Evolutionary conservation across 23 red algal species (phyloP), one percentile per base, ranked within the genome.

Genomic region (Gracilariopsis chorda): DNA sequence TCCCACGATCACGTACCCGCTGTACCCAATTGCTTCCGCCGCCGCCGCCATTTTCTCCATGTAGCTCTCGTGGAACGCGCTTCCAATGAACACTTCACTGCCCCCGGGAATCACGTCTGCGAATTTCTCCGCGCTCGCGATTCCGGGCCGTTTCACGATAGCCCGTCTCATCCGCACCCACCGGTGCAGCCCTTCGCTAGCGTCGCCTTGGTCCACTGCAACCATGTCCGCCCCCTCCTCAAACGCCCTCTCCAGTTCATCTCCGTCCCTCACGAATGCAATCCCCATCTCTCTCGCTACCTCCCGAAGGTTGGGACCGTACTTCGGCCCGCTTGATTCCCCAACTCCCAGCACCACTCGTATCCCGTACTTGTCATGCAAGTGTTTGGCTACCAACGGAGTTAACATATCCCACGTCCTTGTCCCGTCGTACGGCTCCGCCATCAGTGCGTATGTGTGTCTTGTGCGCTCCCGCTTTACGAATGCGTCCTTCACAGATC

Each of bases 391-490:
- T 20, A 95, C 9, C 52, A 88, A 28, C 65, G 92, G 92, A 33
- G 82, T 95, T 2, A 95, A 29, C 55, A 95, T 14, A 16, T 82
- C 88, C 32, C 24, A 44, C 51, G 58, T 47, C 7, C 45, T 14
- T 14, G 68, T 64, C 25, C 92, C 92, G 43, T 95, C 92, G 82
- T 88, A 95, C 48, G 92, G 92, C 67, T 95, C 92, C 2, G 92
- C 78, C 27, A 95, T 63, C 20, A 80, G 84, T 20, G 64, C 83
- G 28, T 75, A 55, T 28, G 60, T 17, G 21, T 75, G 39, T 19
- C 24, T 11, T 19, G 24, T 19, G 33, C 63, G 40, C 67, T 39
- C 35, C 23, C 47, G 52, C 8, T 23, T 28, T 8, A 4, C 10
- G 25, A 51, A 84, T 21, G 28, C 25, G 12, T 35, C 56, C 30